Base-by-base conservation (phyloP, 2,329 filamentous ascomycete genomes). In the Fusarium equiseti region DNA sequence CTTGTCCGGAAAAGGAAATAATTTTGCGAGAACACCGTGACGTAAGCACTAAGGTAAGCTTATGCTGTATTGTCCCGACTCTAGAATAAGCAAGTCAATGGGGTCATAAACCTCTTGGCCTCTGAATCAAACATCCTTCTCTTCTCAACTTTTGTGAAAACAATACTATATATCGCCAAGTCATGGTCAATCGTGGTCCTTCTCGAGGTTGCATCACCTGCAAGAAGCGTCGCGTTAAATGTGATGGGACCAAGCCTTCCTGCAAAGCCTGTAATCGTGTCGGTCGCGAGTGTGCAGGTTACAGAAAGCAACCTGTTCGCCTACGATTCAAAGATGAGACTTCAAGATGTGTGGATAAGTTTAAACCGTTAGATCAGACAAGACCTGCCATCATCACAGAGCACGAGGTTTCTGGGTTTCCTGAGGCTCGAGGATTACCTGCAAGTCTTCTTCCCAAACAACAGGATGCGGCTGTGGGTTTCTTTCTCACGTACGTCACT, bases 161-260 rank as follows among this genome's bases (percentile, higher is more conserved):
- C 2, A 31, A 13, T 6, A n/a, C 2, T 4, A 5, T 16, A 8
- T 27, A 20, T 0, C 6, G 2, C 1, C 2, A 2, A 11, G n/a
- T 10, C 32, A 72, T 72, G 70, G 70, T 72, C 5, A 72, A 72
- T 40, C 69, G 54, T 2, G 69, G 70, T 2, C 26, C 26, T 3
- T 74, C 64, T 7, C 38, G 38, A 22, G 64, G 56, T 6, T 74
- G 72, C 61, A 26, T 63, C 18, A 74, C 69, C 8, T 74, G 70
- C 16, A 59, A 44, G 40, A 54, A 59, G 2, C 68, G 66, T 1
- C 71, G 40, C 24, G 69, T 66, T 8, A 72, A 63, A 18, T 72
- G 70, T n/a, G 70, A 72, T 15, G 62, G 70, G 40, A 46, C 29
- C 3, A 70, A 57, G 3, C 70, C 70, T 18, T 45, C 27, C 6